Evolutionary conservation across 148 eudicot genomes (phyloP), one percentile per base, ranked within the genome.

Genomic region (Cornus controversa): DNA sequence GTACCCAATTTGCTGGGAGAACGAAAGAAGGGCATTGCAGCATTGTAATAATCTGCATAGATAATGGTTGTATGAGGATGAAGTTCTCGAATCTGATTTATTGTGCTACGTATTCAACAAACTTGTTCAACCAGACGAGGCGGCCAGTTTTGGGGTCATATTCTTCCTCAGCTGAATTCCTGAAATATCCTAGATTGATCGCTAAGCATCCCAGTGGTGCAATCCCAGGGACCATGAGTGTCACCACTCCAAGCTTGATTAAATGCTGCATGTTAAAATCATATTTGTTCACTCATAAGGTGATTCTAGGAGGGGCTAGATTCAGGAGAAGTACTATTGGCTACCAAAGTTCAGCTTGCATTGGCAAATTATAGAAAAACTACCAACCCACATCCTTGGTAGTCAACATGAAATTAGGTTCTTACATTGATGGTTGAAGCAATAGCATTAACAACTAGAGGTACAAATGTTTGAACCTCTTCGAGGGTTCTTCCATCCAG

Each of bases 151-250:
- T 60, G 0, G 81, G 65, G 13, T 84, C 87, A 40, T 82, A 82
- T n/a, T 84, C 84, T 36, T 76, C 69, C 26, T 14, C 26, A 10
- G 24, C 31, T 3, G 84, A 53, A 26, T 25, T 75, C 40, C 23
- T 37, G 36, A 62, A 84, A 13, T 24, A 10, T 15, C 81, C 78
- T 26, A 87, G 62, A 42, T 77, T 80, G 18, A 26, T 20, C 2
- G 90, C 37, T 8, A 42, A n/a, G 75, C 90, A 87, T 28, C 90
- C 90, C 34, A 77, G 62, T n/a, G 90, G 90, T 2, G 82, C 15
- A 69, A 77, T 82, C 27, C 85, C 82, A 1, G 90, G 90, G 65
- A 87, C 82, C 53, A 82, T 24, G 13, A 87, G 50, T 54, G 85
- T 84, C 67, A 3, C 14, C 1, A 80, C 90, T 42, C 90, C 90